Conservation (phyloP, 2,329 filamentous ascomycete species). For the Xylaria hypoxylon region DNA sequence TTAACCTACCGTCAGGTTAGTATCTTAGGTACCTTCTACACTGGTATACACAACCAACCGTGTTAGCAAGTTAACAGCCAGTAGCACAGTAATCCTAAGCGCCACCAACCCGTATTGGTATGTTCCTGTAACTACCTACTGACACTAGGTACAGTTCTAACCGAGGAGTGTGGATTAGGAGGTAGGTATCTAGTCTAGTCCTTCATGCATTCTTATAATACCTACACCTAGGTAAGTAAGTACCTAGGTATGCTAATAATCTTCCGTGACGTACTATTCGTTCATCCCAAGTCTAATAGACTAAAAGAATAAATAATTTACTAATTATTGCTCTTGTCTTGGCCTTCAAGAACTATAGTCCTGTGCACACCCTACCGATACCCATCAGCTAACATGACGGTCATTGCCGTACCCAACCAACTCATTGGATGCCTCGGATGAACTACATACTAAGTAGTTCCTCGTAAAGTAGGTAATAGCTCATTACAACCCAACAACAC, state of each 20-base stretch:
- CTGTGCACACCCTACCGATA: slow-evolving; percentile 30
- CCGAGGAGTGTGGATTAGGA: background rate
- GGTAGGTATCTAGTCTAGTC: background rate
- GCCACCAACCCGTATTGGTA: slow-evolving; percentile 2
- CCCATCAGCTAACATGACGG: slow-evolving; percentile 7
- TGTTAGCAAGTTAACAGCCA: background rate
- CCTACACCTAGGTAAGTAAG: background rate
- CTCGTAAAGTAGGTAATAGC: background rate
- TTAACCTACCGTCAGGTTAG: too few relatives aligned
- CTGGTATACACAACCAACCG: background rate
- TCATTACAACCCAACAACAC: slow-evolving; percentile 15
- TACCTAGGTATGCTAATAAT: slow-evolving; percentile 7
- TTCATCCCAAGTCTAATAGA: background rate
- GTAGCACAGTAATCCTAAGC: background rate
- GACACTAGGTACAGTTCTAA: background rate
- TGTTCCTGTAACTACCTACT: background rate
- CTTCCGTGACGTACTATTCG: background rate
- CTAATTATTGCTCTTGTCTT: too few relatives aligned
- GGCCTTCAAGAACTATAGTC: slow-evolving; percentile 22
- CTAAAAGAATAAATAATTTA: too few relatives aligned
- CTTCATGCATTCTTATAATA: background rate
- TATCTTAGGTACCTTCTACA: background rate
- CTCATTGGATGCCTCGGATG: slow-evolving; percentile 17
- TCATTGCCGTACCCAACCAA: slow-evolving; percentile 14
- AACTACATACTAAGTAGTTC: slow-evolving; percentile 9